Conservation (phyloP, 257 asterid genomes). For the Anisodus acutangulus region DNA sequence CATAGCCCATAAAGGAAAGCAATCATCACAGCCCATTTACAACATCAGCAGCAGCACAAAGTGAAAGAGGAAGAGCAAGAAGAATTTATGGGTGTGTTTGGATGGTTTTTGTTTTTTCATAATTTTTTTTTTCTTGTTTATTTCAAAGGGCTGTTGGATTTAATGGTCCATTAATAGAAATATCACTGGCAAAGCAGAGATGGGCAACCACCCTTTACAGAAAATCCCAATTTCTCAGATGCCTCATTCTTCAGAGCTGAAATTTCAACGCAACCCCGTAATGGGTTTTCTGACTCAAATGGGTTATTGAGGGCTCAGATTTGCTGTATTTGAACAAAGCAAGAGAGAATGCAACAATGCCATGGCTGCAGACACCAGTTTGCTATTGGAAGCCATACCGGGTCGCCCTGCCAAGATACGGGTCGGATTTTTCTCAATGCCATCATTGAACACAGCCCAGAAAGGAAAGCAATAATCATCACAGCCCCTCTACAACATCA, state of each 20-base stretch:
- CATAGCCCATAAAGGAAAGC: background rate
- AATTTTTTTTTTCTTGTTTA: background rate
- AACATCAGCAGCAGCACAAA: slow-evolving; percentile 10
- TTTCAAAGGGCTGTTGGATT: slow-evolving; percentile 15
- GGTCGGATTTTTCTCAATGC: background rate
- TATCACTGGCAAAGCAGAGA: background rate
- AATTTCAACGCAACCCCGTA: background rate
- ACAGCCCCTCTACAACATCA: too few species aligned
- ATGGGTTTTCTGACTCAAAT: background rate
- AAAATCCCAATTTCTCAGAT: background rate
- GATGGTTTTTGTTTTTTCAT: background rate
- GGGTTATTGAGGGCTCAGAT: background rate
- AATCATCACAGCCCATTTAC: background rate
- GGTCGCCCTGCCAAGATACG: background rate
- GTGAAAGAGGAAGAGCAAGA: background rate
- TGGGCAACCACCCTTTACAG: background rate
- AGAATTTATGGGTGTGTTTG: background rate
- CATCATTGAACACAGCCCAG: background rate
- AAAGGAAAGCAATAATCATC: background rate
- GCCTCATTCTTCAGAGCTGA: background rate
- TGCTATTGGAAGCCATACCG: background rate
- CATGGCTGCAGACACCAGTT: slow-evolving; percentile 39
- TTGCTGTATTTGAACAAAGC: background rate
- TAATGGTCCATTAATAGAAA: background rate
- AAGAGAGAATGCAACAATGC: background rate